Evolutionary conservation across 139 green algal species (phyloP).

Genomic region (Chlorella sp.): DNA sequence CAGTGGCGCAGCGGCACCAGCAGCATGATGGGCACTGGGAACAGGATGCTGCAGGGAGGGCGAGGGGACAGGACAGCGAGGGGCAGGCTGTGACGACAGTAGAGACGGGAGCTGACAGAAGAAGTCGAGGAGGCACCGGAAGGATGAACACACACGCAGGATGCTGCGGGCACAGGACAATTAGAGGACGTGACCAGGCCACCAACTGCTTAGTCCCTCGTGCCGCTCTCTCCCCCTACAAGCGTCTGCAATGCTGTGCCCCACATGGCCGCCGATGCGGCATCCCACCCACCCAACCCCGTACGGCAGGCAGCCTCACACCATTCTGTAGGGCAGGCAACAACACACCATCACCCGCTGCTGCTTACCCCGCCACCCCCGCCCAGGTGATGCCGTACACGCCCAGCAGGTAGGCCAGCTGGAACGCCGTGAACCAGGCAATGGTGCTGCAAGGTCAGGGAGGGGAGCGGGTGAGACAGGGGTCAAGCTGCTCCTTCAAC

Average conservation of each 20-base stretch:
- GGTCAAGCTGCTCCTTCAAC: no score
- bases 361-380: constrained; percentile 41
- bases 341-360: background rate
- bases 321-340: no score
- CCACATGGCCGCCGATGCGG: no score
- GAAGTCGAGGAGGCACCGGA: background rate
- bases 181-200: background rate
- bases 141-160: background rate
- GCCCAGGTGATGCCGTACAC: constrained; percentile 75
- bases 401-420: constrained; percentile 53
- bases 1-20: constrained; percentile 81
- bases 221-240: no score
- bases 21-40: constrained; percentile 86
- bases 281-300: no score
- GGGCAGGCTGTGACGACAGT: background rate
- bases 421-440: constrained; percentile 77
- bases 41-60: constrained; percentile 60
- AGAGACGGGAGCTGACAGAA: no score
- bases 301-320: no score
- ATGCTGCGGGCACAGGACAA: background rate
- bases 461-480: no score
- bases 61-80: background rate
- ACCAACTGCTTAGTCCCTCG: no score
- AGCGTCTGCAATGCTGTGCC: no score
- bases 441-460: constrained; percentile 43